Evolutionary conservation across 176 grass and related monocot genomes (phyloP).

Genomic region (Calamus simplicifolius): DNA sequence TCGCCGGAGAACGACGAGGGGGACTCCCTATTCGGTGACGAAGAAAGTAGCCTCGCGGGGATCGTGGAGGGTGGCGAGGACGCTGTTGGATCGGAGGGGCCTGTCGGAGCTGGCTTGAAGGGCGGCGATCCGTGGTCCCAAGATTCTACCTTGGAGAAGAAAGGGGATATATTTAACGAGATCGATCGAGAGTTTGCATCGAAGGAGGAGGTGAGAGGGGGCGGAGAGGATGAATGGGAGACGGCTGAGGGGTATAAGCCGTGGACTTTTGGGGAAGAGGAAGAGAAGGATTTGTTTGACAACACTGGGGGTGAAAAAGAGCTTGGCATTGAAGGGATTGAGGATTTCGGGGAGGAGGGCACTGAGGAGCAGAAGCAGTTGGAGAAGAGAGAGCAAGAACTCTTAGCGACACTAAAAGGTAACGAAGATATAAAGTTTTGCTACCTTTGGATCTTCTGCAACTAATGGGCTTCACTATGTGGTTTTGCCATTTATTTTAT

Average conservation of each 20-base stretch:
- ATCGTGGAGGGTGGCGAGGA: constrained; percentile 1
- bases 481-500: too few species aligned
- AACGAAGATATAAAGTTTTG: background rate
- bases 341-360: background rate
- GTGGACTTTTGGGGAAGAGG: constrained; percentile 11
- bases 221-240: constrained; percentile 3
- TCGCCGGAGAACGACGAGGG: constrained; percentile 9
- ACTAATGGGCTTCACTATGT: too few species aligned
- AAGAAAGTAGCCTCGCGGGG: background rate
- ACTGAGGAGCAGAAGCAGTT: constrained; percentile 12
- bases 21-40: constrained; percentile 13
- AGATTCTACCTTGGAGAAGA: background rate
- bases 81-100: background rate
- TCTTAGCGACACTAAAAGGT: constrained; percentile 74
- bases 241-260: constrained; percentile 21
- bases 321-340: constrained; percentile 1
- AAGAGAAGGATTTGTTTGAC: constrained; percentile 2
- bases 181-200: constrained; percentile 1
- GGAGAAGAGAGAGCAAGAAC: constrained; percentile 54
- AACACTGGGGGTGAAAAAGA: background rate
- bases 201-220: background rate
- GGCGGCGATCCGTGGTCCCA: background rate
- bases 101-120: background rate
- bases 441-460: too few species aligned
- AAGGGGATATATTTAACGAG: constrained; percentile 9